These are phyloP conservation scores for Eimeria tenella DNA, from an alignment of 169 alveolate species.

Conservation along the genomic window DNA sequence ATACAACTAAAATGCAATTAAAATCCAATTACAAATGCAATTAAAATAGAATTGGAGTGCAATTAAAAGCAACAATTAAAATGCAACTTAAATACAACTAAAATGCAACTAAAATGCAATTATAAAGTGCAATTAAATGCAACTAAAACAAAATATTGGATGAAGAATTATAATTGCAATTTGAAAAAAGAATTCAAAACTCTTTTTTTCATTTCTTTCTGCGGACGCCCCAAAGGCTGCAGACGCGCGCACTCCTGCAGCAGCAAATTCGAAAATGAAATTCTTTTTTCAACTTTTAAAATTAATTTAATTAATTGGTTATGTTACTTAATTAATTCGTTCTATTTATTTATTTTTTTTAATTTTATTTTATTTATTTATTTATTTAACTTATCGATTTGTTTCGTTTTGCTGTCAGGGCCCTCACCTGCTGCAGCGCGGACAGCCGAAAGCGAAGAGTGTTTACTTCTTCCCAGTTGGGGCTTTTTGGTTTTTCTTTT, in stretches of 20 bases:
- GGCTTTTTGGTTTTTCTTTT: background rate
- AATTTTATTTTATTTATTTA: background rate
- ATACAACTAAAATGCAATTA: background rate
- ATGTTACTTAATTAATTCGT: background rate
- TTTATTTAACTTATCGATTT: background rate
- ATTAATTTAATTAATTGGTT: background rate
- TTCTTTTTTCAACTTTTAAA: too few relatives aligned
- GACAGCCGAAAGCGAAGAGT: slow-evolving; percentile 31
- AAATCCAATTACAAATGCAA: background rate
- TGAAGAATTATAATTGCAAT: too few relatives aligned
- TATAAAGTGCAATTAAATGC: too few relatives aligned
- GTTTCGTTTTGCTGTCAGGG: background rate
- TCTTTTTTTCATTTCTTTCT: too few relatives aligned
- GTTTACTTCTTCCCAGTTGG: background rate
- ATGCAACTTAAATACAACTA: too few relatives aligned
- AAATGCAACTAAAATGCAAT: too few relatives aligned
- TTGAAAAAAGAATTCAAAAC: too few relatives aligned
- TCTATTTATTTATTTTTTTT: background rate
- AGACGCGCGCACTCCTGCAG: too few relatives aligned
- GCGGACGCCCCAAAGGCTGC: too few relatives aligned
- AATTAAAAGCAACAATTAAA: too few relatives aligned
- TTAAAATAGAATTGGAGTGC: background rate
- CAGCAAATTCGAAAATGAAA: too few relatives aligned
- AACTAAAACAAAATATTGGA: too few relatives aligned
- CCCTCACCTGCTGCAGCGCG: background rate